Percentiles rank a stretch among this genome's conserved stretches.
Conservation (phyloP, 306 rosid species). For the Acacia acuminata region DNA sequence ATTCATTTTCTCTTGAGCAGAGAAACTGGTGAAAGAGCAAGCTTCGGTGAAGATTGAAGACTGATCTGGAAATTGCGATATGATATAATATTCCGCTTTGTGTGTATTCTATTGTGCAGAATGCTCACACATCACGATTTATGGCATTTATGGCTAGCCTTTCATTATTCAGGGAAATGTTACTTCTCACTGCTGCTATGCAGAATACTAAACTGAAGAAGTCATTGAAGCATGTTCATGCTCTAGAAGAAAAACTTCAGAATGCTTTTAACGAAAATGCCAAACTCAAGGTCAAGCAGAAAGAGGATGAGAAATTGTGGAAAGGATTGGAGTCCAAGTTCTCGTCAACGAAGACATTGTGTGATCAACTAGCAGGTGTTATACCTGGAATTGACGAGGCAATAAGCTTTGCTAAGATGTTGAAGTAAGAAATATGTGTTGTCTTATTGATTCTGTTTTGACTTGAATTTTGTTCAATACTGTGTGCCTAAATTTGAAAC, state of each 20-base stretch:
- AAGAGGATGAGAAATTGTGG: slow-evolving; percentile 93
- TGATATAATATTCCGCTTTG: slow-evolving; percentile 27
- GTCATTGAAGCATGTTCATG: slow-evolving; percentile 62
- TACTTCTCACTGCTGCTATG: slow-evolving; percentile 14
- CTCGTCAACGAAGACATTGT: slow-evolving; percentile 81
- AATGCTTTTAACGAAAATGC: slow-evolving; percentile 83
- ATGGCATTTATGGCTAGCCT: slow-evolving; percentile 15
- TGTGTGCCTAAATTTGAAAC: no score
- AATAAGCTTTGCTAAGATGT: no score
- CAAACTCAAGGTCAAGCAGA: slow-evolving; percentile 88
- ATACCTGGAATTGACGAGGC: no score
- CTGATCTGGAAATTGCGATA: slow-evolving; percentile 91
- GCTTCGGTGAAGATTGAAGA: slow-evolving; percentile 83
- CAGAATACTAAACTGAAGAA: slow-evolving; percentile 84
- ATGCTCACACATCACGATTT: slow-evolving; percentile 6
- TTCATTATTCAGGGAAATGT: slow-evolving; percentile 4
- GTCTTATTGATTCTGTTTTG: no score
- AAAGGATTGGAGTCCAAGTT: slow-evolving; percentile 83
- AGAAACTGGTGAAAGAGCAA: slow-evolving; percentile 87
- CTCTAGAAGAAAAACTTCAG: slow-evolving; percentile 85
- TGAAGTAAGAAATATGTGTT: no score
- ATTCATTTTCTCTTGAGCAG: slow-evolving; percentile 45
- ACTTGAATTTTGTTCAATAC: no score
- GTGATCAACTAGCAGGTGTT: slow-evolving; percentile 90
- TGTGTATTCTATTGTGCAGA: slow-evolving; percentile 7